Evolutionary conservation across 345 rosid species (phyloP).

Genomic region (Bruguiera sexangula): DNA sequence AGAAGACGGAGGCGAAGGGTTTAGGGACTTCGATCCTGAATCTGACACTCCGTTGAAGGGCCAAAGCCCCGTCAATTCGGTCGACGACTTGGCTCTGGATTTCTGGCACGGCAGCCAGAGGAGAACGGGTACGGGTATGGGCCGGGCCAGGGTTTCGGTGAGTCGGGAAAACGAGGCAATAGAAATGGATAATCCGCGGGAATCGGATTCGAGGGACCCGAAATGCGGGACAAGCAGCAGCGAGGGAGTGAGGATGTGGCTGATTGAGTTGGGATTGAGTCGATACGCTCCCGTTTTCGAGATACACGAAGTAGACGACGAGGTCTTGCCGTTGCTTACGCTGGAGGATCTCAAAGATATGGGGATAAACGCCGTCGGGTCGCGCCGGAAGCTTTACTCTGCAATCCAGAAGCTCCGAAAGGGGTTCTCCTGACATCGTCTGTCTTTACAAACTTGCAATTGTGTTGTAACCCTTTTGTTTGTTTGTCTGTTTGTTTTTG

Average conservation of each 20-base stretch:
- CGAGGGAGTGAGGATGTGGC: conserved; percentile 31
- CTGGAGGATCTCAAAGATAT: conserved; percentile 37
- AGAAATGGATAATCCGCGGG: conserved; percentile 31
- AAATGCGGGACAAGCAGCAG: conserved; percentile 8
- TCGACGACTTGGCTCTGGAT: conserved; percentile 28
- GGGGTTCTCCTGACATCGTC: conserved; percentile 24
- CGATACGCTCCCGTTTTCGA: conserved; percentile 37
- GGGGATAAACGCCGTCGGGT: conserved; percentile 38
- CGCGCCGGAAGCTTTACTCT: conserved; percentile 30
- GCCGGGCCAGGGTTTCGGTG: conserved; percentile 35
- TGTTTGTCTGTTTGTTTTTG: conserved; percentile 1
- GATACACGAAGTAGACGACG: conserved; percentile 33
- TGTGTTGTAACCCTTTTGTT: background rate
- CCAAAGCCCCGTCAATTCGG: conserved; percentile 27
- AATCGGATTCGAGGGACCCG: conserved; percentile 26
- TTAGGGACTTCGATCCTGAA: conserved; percentile 27
- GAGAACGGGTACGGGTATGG: conserved; percentile 17
- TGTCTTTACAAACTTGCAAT: too few relatives aligned
- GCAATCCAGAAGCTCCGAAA: conserved; percentile 33
- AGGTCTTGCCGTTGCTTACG: conserved; percentile 30
- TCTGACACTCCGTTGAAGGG: conserved; percentile 24
- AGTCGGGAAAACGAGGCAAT: conserved; percentile 27
- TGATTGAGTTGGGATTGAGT: conserved; percentile 32
- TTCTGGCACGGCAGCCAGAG: conserved; percentile 35
- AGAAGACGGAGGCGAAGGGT: conserved; percentile 19